phyloP scores from a whole-genome alignment of 2,329 filamentous ascomycete species.

The Coleophoma crateriformis region DNA sequence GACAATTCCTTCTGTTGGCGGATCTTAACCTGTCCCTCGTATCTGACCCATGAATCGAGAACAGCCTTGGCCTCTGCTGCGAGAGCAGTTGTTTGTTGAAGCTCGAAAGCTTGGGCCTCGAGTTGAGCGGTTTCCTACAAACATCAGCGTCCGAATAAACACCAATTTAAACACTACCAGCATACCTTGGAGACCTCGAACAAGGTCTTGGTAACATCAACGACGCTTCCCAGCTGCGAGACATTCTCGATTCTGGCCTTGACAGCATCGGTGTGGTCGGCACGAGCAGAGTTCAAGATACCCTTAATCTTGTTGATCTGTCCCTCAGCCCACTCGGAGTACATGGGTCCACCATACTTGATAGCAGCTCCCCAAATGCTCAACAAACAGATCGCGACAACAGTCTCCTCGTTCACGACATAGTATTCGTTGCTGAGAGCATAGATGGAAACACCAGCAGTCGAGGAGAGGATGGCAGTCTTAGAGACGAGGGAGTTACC shows the following conservation, averaged over 20 bases:
- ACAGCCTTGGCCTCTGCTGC: constrained; percentile 91
- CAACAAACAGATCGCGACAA: constrained; percentile 87
- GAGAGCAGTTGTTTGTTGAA: constrained; percentile 92
- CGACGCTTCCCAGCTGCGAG: constrained; percentile 87
- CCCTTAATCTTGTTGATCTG: constrained; percentile 90
- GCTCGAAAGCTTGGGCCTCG: constrained; percentile 92
- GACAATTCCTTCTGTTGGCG: constrained; percentile 96
- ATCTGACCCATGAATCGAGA: constrained; percentile 97
- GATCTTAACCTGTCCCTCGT: constrained; percentile 98
- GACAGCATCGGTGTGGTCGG: constrained; percentile 93
- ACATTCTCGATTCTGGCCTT: constrained; percentile 92
- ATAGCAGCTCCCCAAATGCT: constrained; percentile 89
- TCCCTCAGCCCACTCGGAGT: constrained; percentile 84
- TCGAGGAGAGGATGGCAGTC: constrained; percentile 92
- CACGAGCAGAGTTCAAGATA: constrained; percentile 89
- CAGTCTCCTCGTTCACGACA: constrained; percentile 97
- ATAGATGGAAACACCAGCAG: constrained; percentile 84
- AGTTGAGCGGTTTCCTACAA: constrained; percentile 80
- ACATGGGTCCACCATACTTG: constrained; percentile 89
- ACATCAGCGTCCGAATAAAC: not conserved
- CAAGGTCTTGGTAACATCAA: constrained; percentile 93
- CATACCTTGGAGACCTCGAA: constrained; percentile 97
- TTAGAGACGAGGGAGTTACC: constrained; percentile 92
- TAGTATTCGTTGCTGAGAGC: constrained; percentile 99
- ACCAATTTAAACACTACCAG: not conserved